phyloP scores from a whole-genome alignment of 2,329 filamentous ascomycete species.

The Apiospora rasikravindrae region DNA sequence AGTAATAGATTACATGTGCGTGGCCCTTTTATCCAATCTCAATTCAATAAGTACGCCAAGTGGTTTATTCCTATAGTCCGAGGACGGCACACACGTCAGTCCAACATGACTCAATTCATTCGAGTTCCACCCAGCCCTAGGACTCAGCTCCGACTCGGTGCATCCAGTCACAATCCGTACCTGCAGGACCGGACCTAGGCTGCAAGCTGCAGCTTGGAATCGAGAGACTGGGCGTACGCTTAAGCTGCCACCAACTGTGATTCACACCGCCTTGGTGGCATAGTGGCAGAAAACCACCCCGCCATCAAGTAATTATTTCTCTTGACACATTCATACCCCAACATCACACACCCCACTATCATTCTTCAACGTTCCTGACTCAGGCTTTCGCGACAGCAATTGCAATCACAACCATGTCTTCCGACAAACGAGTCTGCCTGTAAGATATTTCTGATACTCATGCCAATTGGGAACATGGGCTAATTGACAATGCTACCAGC shows the following conservation, averaged over 20 bases:
- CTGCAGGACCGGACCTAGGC: neutral
- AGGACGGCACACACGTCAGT: too few relatives aligned
- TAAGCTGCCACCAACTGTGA: neutral
- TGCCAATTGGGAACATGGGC: neutral
- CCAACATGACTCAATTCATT: too few relatives aligned
- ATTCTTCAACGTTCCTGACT: neutral
- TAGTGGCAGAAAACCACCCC: neutral
- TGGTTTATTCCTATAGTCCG: too few relatives aligned
- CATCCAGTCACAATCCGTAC: neutral
- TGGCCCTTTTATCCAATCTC: too few relatives aligned
- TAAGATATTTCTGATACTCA: neutral
- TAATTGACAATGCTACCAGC: constrained; percentile 22
- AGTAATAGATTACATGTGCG: too few relatives aligned
- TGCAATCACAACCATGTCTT: constrained; percentile 20
- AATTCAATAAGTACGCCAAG: neutral
- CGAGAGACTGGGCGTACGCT: neutral
- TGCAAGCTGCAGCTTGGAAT: neutral
- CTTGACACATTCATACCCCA: neutral
- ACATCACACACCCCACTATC: neutral
- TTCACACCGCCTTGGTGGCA: neutral
- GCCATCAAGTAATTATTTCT: neutral
- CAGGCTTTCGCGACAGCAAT: neutral
- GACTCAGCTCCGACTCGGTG: neutral
- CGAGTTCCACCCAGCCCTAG: neutral
- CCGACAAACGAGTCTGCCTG: constrained; percentile 29